These are phyloP conservation scores for Albizia julibrissin DNA, from an alignment of 306 rosid species.

Conservation along the genomic window DNA sequence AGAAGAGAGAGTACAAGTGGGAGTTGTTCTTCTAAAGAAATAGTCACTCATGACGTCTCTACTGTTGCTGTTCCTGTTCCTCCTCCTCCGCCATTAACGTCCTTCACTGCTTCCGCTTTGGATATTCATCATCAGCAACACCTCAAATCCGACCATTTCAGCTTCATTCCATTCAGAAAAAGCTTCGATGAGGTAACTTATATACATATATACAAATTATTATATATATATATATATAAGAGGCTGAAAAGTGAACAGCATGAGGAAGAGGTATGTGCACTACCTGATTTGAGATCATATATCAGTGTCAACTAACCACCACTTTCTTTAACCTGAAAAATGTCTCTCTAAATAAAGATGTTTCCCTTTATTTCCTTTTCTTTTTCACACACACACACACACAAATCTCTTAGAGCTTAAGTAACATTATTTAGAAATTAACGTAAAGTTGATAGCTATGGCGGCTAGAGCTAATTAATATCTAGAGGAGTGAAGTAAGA, in stretches of 20 bases:
- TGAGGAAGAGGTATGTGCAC: slow-evolving; percentile 27
- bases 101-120: slow-evolving; percentile 42
- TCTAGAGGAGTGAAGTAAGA: neutral
- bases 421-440: neutral
- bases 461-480: neutral
- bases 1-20: slow-evolving; percentile 66
- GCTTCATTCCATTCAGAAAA: slow-evolving; percentile 78
- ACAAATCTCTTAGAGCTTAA: neutral
- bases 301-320: slow-evolving; percentile 49
- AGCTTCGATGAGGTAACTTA: slow-evolving; percentile 65
- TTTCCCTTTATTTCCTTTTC: neutral
- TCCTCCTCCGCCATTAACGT: slow-evolving; percentile 46
- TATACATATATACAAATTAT: neutral
- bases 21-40: slow-evolving; percentile 75
- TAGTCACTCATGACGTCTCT: slow-evolving; percentile 41
- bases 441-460: neutral
- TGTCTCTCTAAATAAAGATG: neutral
- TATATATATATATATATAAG: neutral
- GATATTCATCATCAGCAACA: slow-evolving; percentile 53
- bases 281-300: slow-evolving; percentile 41
- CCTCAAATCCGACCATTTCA: slow-evolving; percentile 71
- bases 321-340: neutral
- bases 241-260: neutral
- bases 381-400: neutral
- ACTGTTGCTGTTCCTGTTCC: slow-evolving; percentile 42